Base-by-base conservation (phyloP, 768 basidiomycete genomes). In the Hypsizygus marmoreus region DNA sequence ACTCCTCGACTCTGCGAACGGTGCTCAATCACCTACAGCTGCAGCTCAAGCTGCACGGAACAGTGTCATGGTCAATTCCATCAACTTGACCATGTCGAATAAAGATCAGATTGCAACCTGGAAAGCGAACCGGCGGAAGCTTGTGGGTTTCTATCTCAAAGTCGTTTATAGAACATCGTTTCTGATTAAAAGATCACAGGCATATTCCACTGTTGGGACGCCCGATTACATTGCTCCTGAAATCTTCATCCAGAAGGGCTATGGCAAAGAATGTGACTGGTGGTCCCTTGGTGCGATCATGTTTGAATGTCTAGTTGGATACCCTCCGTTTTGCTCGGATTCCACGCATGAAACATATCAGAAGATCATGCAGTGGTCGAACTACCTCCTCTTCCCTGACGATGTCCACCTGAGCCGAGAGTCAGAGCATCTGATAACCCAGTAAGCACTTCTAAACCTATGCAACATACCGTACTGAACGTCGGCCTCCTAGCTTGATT, bases 281-380 rank as follows among this genome's bases (percentile, higher is more conserved):
- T 99, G 97, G 97, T 97, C 95, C 6, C 77, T 98, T 22, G 97
- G 97, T 4, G 91, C 94, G 13, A 97, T 98, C 73, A 95, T 92
- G 88, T 99, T 97, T 64, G 95, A 98, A 68, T 97, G 89, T 66
- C 72, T 98, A 17, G 91, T 98, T 54, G 97, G 97, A 44, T 98
- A 97, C 66, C 93, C 95, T 17, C 94, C 93, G 0, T 95, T 97
- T 73, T 97, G 93, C 67, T 92, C 73, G 32, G 94, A 98, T 64
- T 89, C 88, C 41, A 94, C 97, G 16, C 92, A 95, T 57, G 95
- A 98, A 55, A 97, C 95, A 17, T 99, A 99, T 67, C 85, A 95
- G 60, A 98, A 97, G 71, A 98, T 98, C 54, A 85, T 95, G 69
- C 88, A 95, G 63, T 99, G 95, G 97, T 76, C 80, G 49, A 74